Conservation (phyloP, 1,284 basidiomycete species). For the Malassezia pachydermatis region DNA sequence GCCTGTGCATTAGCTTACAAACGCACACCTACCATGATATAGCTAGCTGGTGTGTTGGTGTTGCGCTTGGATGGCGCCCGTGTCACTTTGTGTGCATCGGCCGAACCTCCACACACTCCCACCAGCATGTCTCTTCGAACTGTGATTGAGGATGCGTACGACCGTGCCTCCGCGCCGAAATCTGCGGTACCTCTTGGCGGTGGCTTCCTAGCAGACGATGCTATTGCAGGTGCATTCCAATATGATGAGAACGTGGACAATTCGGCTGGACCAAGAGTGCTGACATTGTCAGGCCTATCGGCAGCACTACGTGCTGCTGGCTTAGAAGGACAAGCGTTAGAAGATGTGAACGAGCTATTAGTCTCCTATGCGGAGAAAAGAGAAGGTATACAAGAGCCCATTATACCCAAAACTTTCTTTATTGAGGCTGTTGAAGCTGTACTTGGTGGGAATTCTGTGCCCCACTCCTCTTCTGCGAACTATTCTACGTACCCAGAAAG, state of each 20-base stretch:
- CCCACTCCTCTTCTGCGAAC: no score
- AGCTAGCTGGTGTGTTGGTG: no score
- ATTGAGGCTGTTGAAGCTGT: slow-evolving; percentile 7
- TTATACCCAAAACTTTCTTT: neutral
- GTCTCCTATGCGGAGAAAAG: neutral
- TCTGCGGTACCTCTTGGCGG: neutral
- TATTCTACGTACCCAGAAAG: no score
- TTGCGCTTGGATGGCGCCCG: neutral
- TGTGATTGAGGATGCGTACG: neutral
- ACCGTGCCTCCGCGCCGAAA: neutral
- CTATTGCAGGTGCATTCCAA: neutral
- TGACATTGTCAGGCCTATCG: neutral
- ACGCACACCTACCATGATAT: slow-evolving; percentile 11
- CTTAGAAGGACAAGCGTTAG: neutral
- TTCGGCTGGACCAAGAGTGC: no score
- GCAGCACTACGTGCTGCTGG: neutral
- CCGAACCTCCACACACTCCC: slow-evolving; percentile 4
- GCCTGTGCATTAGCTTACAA: slow-evolving; percentile 53
- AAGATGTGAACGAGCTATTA: slow-evolving; percentile 1
- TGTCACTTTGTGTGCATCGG: slow-evolving; percentile 3
- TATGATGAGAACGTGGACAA: no score
- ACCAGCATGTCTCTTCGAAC: neutral
- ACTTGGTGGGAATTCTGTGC: neutral
- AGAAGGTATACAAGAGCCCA: neutral
- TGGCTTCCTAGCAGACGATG: slow-evolving; percentile 11